Conservation (phyloP, 768 basidiomycete species). For the Pleurotus giganteus region DNA sequence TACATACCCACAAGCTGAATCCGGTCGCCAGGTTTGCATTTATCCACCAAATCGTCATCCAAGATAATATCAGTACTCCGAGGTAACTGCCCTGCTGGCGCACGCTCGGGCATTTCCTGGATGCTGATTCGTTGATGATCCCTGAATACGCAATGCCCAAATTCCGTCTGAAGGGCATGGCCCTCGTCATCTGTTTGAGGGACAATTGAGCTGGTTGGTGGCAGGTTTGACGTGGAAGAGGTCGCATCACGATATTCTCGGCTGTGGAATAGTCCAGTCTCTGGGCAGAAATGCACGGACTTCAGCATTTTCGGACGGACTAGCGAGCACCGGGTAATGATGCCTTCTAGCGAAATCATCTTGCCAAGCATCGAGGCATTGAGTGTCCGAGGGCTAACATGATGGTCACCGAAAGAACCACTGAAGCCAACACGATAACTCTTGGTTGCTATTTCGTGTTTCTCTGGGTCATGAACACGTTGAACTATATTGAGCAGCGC, state of each 20-base stretch:
- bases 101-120: conserved; percentile 99
- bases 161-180: conserved; percentile 84
- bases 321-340: conserved; percentile 96
- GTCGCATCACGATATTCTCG: conserved; percentile 94
- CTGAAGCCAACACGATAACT: conserved; percentile 87
- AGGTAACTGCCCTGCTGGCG: conserved; percentile 95
- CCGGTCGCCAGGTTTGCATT: conserved; percentile 96
- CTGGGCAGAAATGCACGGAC: conserved; percentile 94
- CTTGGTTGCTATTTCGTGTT: conserved; percentile 80
- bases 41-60: conserved; percentile 96
- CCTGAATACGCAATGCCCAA: conserved; percentile 85
- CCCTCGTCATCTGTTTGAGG: conserved; percentile 94
- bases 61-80: conserved; percentile 94
- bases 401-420: conserved; percentile 97
- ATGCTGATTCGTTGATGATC: conserved; percentile 98
- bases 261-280: conserved; percentile 78
- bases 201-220: conserved; percentile 82
- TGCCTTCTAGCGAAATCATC: conserved; percentile 97
- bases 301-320: conserved; percentile 98
- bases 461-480: conserved; percentile 71
- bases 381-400: conserved; percentile 92
- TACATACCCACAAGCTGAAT: conserved; percentile 96
- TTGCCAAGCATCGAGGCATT: conserved; percentile 86
- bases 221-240: conserved; percentile 79
- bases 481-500: conserved; percentile 76